Evolutionary conservation across 495 filamentous ascomycete species (phyloP), one percentile per base, ranked within the genome.

Genomic region (Penicillium desertorum): DNA sequence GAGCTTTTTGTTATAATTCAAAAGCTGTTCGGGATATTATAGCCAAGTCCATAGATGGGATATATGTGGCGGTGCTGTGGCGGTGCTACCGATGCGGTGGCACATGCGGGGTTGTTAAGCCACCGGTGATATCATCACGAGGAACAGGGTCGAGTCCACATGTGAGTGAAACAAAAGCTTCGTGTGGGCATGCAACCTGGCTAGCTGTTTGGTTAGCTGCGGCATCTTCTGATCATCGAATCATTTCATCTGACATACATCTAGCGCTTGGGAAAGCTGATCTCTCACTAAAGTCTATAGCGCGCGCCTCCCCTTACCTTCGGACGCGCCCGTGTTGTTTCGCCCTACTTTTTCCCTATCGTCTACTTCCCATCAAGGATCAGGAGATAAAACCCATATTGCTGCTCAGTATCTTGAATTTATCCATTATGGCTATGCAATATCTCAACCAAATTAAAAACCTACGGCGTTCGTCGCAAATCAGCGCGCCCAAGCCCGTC

Each of bases 401-500:
- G 2, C 14, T 44, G 3, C 16, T 12, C 0, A 9, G 16, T n/a
- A 45, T 29, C 22, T n/a, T 17, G 9, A 29, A 4, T n/a, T 3
- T 16, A 6, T 17, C 11, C 17, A 25, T 27, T 2, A 57, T 59
- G 46, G 36, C 55, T 2, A 76, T 81, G 70, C 68, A 78, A 48
- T 77, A 79, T 52, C 63, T 82, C 30, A 75, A 63, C 42, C 62
- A 74, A 56, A 60, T 70, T 45, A 62, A 73, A 65, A 64, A 65
- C 65, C 60, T 71, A 50, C 62, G 59, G 48, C 60, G 67, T 37
- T 57, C 65, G 37, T 65, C 70, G 19, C 60, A 65, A 54, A 60
- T 69, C 51, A 69, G 62, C n/a, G 54, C 70, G 16, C 73, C 75
- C 11, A 70, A 76, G 32, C 82, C 79, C 10, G 76, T 85, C 11